Conservation (phyloP, 1,284 basidiomycete species). For the Rhodotorula mucilaginosa region DNA sequence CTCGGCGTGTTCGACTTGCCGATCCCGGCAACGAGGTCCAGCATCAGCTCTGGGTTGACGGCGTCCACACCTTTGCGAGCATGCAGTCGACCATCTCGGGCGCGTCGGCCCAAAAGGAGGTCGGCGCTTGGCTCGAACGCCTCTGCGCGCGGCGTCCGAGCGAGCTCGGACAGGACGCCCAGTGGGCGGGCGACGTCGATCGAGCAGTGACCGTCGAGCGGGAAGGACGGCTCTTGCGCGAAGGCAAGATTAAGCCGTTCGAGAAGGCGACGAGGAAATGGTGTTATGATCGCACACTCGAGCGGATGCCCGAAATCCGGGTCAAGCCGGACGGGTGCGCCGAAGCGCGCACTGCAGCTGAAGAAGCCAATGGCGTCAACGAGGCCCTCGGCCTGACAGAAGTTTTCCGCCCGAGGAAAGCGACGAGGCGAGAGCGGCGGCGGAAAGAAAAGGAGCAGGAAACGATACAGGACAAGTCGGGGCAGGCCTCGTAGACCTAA, state of each 20-base stretch:
- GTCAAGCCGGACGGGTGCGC: slow-evolving; percentile 1
- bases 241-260: neutral
- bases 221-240: neutral
- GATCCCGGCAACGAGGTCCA: slow-evolving; percentile 41
- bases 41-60: slow-evolving; percentile 25
- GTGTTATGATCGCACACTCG: neutral
- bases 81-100: neutral
- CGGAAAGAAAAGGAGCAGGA: neutral
- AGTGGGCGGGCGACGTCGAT: neutral
- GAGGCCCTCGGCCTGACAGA: neutral
- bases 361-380: slow-evolving; percentile 2
- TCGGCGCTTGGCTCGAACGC: slow-evolving; percentile 7
- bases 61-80: slow-evolving; percentile 27
- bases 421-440: neutral
- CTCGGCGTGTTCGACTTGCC: slow-evolving; percentile 47
- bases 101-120: slow-evolving; percentile 1
- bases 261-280: neutral
- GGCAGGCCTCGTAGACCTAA: neutral
- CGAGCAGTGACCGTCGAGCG: neutral
- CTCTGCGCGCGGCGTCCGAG: neutral
- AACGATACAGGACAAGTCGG: neutral
- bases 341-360: slow-evolving; percentile 4
- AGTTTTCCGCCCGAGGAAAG: neutral
- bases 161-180: neutral
- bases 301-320: slow-evolving; percentile 2